Base-by-base conservation (phyloP, 2,329 filamentous ascomycete genomes). In the Diaporthe sp. region DNA sequence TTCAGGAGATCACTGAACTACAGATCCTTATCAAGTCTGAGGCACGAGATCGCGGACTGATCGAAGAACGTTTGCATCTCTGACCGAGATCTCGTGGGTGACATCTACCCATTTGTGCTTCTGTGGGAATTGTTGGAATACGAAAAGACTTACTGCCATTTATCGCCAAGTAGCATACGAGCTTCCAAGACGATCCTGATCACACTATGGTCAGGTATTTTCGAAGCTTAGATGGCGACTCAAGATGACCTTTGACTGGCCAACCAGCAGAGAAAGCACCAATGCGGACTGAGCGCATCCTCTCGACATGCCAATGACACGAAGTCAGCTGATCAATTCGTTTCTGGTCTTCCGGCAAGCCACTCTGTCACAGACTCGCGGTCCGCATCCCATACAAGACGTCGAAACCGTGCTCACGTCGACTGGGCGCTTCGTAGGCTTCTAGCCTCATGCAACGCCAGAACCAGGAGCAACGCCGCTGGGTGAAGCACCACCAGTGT, bases 321-420 rank as follows among this genome's bases (percentile, higher is more conserved):
- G 42, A 49, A 67, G 61, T 67, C 61, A 67, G 61, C 61, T 67
- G 61, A 67, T 51, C 12, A 10, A 37, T n/a, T 51, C 6, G 6
- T 17, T 22, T 31, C 61, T 34, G 42, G 19, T 8, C 17, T 19
- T 9, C 25, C 19, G 22, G n/a, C n/a, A 46, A 46, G 42, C 39
- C 17, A 65, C 25, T 37, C 15, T 10, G 17, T 34, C 19, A 6
- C 17, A 34, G 19, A 17, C 28, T 67, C 44, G 28, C 28, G 25
- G 6, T 34, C 19, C 44, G 12, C 44, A 22, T 34, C 15, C 55
- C 55, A 22, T 8, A 34, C 15, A 17, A 10, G 15, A 31, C 53
- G 53, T 58, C 55, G 22, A 58, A 7, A 34, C 28, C 28, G 4
- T 22, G 28, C 15, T 2, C 55, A 58, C 55, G 15, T 58, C 31